phyloP scores from a whole-genome alignment of 148 eudicot species.

The Chenopodium berlandieri region DNA sequence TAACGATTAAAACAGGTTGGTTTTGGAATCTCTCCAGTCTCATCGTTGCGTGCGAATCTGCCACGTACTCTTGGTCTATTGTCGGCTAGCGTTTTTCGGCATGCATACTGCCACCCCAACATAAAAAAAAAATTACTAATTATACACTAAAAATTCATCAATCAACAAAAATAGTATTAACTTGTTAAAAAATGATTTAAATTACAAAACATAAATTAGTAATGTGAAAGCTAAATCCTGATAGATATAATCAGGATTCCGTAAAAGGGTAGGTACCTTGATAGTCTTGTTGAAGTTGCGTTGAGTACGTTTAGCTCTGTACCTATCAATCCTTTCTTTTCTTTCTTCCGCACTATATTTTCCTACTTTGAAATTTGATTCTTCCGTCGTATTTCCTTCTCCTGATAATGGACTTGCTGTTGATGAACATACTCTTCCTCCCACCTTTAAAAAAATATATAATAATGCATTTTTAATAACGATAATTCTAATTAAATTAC shows the following conservation, averaged over 20 bases:
- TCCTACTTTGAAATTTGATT: constrained; percentile 68
- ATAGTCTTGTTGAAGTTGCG: constrained; percentile 92
- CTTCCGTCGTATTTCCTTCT: constrained; percentile 50
- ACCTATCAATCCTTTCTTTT: constrained; percentile 78
- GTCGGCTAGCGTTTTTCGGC: constrained; percentile 95
- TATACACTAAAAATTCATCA: neutral
- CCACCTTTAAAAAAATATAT: constrained; percentile 11
- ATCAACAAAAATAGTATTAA: neutral
- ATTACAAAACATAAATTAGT: neutral
- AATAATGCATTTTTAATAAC: neutral
- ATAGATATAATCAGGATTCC: too few species aligned
- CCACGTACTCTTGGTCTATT: constrained; percentile 90
- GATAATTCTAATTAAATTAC: neutral
- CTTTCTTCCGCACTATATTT: constrained; percentile 80
- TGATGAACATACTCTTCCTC: constrained; percentile 23
- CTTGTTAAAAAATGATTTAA: neutral
- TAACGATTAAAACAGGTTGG: constrained; percentile 44
- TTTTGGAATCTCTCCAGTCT: constrained; percentile 60
- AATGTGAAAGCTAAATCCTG: neutral
- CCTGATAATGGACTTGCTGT: constrained; percentile 49
- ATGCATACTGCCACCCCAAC: constrained; percentile 61
- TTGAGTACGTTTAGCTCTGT: constrained; percentile 80
- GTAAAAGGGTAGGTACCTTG: constrained; percentile 29
- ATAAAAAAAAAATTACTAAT: neutral
- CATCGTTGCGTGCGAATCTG: constrained; percentile 93